Evolutionary conservation across 2,329 filamentous ascomycete genomes (phyloP).

Genomic region (Trichoderma gracile): DNA sequence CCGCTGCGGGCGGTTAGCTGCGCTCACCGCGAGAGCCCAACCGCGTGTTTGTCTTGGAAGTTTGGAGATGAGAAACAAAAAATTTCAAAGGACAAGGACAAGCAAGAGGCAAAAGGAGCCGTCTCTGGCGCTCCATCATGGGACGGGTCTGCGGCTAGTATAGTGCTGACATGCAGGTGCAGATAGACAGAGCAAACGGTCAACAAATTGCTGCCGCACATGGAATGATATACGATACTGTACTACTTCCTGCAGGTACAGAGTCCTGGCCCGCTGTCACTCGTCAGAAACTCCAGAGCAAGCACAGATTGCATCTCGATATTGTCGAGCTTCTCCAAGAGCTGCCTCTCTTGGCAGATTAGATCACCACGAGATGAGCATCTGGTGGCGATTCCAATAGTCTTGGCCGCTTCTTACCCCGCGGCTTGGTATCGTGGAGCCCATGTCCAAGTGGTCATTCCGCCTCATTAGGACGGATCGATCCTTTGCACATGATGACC

Average conservation of each 20-base stretch:
- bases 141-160: constrained; percentile 3
- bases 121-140: neutral
- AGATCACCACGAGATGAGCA: neutral
- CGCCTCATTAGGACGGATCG: neutral
- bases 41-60: neutral
- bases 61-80: neutral
- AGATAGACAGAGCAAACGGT: neutral
- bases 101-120: neutral
- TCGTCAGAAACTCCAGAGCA: neutral
- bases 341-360: constrained; percentile 7
- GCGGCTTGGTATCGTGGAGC: constrained; percentile 5
- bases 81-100: neutral
- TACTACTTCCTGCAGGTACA: constrained; percentile 7
- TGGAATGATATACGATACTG: no score
- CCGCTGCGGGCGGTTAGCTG: constrained; percentile 14
- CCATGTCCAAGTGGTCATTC: neutral
- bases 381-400: neutral
- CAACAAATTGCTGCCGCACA: no score
- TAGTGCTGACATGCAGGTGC: neutral
- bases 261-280: neutral
- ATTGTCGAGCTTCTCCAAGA: neutral
- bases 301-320: neutral
- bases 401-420: constrained; percentile 9
- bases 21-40: constrained; percentile 12
- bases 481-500: neutral